These are phyloP conservation scores for Schizothecium vesticola DNA, from an alignment of 495 filamentous ascomycete species.

Conservation along the genomic window DNA sequence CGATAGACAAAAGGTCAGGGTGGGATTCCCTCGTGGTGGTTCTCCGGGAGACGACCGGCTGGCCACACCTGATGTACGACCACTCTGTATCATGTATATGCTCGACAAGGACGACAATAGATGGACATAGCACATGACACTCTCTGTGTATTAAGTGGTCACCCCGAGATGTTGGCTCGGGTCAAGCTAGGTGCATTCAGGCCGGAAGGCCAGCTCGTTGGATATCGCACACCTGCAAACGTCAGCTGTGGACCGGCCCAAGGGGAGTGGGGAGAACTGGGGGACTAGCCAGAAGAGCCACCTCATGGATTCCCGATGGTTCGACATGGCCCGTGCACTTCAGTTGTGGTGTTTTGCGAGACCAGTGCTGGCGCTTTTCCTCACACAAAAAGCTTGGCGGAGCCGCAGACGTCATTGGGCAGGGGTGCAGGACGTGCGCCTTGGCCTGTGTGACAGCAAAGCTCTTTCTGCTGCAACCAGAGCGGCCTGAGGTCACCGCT, in stretches of 20 bases:
- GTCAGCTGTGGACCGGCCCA: background rate
- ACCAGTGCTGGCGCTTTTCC: background rate
- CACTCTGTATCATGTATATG: background rate
- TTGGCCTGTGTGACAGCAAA: background rate
- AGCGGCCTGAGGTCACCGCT: constrained; percentile 7
- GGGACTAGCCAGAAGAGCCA: background rate
- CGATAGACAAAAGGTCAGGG: background rate
- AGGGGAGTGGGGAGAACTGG: background rate
- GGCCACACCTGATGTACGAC: background rate
- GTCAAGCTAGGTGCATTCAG: background rate
- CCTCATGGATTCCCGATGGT: constrained; percentile 12
- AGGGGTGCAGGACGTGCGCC: constrained; percentile 10
- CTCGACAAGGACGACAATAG: background rate
- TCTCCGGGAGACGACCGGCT: background rate
- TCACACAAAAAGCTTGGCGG: constrained; percentile 1
- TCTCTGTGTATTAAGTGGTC: no score
- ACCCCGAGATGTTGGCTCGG: background rate
- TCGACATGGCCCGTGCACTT: constrained; percentile 17
- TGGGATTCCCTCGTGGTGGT: constrained; percentile 4
- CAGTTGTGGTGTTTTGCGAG: background rate
- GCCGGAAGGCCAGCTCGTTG: background rate
- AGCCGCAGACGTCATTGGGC: constrained; percentile 29
- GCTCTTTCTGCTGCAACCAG: constrained; percentile 11
- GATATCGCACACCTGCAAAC: background rate
- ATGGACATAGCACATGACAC: background rate